These are phyloP conservation scores for Lumnitzera littorea DNA, from an alignment of 345 rosid genomes.

Conservation along the genomic window DNA sequence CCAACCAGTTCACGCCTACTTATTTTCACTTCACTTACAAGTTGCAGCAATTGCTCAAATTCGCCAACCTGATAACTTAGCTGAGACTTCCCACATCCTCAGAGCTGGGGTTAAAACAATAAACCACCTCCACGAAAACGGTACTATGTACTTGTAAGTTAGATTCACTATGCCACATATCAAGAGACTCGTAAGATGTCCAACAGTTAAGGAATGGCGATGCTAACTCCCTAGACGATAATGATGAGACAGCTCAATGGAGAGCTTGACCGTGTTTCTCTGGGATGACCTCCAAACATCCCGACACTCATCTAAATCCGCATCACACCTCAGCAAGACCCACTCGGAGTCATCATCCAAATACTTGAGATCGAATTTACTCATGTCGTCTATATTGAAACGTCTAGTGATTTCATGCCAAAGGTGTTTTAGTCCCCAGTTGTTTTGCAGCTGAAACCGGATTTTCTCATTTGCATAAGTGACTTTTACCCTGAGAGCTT, in stretches of 20 bases:
- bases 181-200: slow-evolving; percentile 3
- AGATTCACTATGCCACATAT: too few relatives aligned
- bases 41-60: too few relatives aligned
- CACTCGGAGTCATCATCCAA: slow-evolving; percentile 93
- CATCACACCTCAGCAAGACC: slow-evolving; percentile 85
- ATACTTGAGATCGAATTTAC: slow-evolving; percentile 66
- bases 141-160: too few relatives aligned
- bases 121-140: too few relatives aligned
- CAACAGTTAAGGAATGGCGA: slow-evolving; percentile 18
- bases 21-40: too few relatives aligned
- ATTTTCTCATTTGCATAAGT: slow-evolving; percentile 57
- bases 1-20: too few relatives aligned
- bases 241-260: slow-evolving; percentile 49
- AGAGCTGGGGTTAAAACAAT: too few relatives aligned
- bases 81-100: too few relatives aligned
- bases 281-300: slow-evolving; percentile 47
- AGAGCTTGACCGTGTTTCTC: slow-evolving; percentile 50
- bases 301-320: slow-evolving; percentile 79
- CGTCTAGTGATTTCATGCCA: slow-evolving; percentile 59
- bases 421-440: slow-evolving; percentile 43
- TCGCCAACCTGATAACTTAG: too few relatives aligned
- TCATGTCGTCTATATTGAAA: slow-evolving; percentile 51
- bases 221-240: slow-evolving; percentile 23
- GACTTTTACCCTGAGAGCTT: slow-evolving; percentile 55
- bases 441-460: slow-evolving; percentile 48